A percentile compares a stretch with the other conserved stretches of the same genome.
phyloP scores from a whole-genome alignment of 164 flowering plant species.

The Magnolia sinica region DNA sequence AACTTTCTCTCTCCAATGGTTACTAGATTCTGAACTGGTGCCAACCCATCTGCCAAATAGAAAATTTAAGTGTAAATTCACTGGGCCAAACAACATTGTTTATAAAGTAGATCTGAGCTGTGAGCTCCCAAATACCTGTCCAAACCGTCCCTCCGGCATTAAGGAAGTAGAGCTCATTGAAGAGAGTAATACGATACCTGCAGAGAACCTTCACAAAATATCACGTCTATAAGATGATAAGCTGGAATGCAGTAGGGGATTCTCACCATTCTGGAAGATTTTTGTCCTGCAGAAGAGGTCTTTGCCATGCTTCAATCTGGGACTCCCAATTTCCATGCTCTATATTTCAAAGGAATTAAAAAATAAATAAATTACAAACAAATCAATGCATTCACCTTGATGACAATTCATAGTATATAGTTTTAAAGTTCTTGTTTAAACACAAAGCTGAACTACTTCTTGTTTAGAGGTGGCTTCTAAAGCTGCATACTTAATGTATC shows the following conservation, averaged over 20 bases:
- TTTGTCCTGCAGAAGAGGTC: constrained; percentile 76
- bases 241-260: background rate
- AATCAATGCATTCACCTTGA: background rate
- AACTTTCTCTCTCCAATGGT: constrained; percentile 43
- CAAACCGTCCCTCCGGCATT: constrained; percentile 89
- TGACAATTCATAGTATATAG: background rate
- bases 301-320: constrained; percentile 82
- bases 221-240: background rate
- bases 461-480: too few species aligned
- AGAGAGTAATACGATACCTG: constrained; percentile 84
- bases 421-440: background rate
- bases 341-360: constrained; percentile 16
- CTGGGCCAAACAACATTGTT: background rate
- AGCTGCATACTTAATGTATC: too few species aligned
- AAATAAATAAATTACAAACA: background rate
- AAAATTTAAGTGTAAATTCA: background rate
- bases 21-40: constrained; percentile 57
- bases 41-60: constrained; percentile 64
- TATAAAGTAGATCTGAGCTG: background rate
- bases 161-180: constrained; percentile 90
- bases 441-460: too few species aligned
- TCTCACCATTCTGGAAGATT: constrained; percentile 82
- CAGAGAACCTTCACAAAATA: constrained; percentile 14
- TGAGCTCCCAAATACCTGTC: constrained; percentile 60
- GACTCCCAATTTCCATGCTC: constrained; percentile 81